These are phyloP conservation scores for Boletellus sp. DNA, from an alignment of 768 basidiomycete genomes.

Conservation along the genomic window DNA sequence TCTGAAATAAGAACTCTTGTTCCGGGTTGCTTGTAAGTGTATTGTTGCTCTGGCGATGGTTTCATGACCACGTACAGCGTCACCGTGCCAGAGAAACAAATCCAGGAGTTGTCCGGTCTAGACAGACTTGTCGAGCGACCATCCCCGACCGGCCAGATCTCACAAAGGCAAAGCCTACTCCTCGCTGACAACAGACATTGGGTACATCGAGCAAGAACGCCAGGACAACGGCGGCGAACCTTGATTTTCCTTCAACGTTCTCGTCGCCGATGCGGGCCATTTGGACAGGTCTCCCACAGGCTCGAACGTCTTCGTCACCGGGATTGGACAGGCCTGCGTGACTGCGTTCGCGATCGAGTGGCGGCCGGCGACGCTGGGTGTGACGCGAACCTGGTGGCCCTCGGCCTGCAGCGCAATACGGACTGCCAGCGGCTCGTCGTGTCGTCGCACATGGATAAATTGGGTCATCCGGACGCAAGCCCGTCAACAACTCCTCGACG, in stretches of 20 bases:
- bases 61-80: background rate
- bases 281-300: constrained; percentile 10
- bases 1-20: too few relatives aligned
- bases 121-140: too few relatives aligned
- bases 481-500: constrained; percentile 58
- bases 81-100: constrained; percentile 35
- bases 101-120: too few relatives aligned
- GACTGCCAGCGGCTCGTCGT: constrained; percentile 45
- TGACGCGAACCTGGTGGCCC: constrained; percentile 31
- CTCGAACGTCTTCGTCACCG: constrained; percentile 20
- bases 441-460: constrained; percentile 42
- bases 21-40: background rate
- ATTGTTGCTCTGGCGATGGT: background rate
- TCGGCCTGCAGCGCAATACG: constrained; percentile 41
- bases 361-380: too few relatives aligned
- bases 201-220: constrained; percentile 40
- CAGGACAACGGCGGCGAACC: constrained; percentile 54
- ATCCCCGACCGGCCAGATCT: too few relatives aligned
- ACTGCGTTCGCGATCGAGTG: constrained; percentile 37
- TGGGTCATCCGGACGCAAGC: constrained; percentile 47
- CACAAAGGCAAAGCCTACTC: constrained; percentile 6
- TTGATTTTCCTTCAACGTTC: constrained; percentile 15
- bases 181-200: constrained; percentile 38
- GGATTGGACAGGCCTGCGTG: constrained; percentile 8
- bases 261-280: too few relatives aligned